Conservation (phyloP, 2,329 filamentous ascomycete species). For the Alternaria sp. region DNA sequence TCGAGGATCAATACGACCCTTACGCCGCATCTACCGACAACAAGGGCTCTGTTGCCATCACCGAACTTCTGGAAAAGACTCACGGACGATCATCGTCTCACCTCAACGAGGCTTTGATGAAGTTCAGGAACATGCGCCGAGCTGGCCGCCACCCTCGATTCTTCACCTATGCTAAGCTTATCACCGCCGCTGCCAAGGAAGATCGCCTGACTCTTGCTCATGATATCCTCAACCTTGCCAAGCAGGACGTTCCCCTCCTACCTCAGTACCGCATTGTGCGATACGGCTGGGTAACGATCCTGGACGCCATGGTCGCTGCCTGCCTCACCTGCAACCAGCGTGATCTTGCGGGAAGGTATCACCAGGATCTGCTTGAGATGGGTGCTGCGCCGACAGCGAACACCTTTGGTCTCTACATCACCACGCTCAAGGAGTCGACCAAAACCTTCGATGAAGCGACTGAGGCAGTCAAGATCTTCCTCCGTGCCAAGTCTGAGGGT, state of each 20-base stretch:
- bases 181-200: slow-evolving; percentile 85
- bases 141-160: slow-evolving; percentile 91
- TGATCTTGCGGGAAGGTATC: slow-evolving; percentile 80
- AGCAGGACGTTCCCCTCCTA: slow-evolving; percentile 83
- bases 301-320: slow-evolving; percentile 95
- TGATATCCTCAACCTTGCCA: slow-evolving; percentile 88
- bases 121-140: slow-evolving; percentile 92
- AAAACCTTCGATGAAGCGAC: slow-evolving; percentile 98
- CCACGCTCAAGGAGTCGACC: slow-evolving; percentile 95
- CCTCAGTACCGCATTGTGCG: slow-evolving; percentile 85
- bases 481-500: slow-evolving; percentile 88
- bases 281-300: slow-evolving; percentile 94
- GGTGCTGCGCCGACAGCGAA: slow-evolving; percentile 93
- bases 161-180: slow-evolving; percentile 95
- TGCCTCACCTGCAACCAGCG: slow-evolving; percentile 85
- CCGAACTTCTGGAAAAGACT: slow-evolving; percentile 83
- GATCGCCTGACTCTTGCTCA: slow-evolving; percentile 81
- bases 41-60: slow-evolving; percentile 89
- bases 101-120: slow-evolving; percentile 79
- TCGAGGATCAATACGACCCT: slow-evolving; percentile 87
- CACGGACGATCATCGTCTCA: slow-evolving; percentile 75
- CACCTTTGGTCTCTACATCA: slow-evolving; percentile 98
- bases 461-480: slow-evolving; percentile 96
- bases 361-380: slow-evolving; percentile 89
- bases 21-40: slow-evolving; percentile 91